Percentiles rank a stretch among this genome's conserved stretches.
phyloP scores from a whole-genome alignment of 2,329 filamentous ascomycete species.

The Trichophyton simii region DNA sequence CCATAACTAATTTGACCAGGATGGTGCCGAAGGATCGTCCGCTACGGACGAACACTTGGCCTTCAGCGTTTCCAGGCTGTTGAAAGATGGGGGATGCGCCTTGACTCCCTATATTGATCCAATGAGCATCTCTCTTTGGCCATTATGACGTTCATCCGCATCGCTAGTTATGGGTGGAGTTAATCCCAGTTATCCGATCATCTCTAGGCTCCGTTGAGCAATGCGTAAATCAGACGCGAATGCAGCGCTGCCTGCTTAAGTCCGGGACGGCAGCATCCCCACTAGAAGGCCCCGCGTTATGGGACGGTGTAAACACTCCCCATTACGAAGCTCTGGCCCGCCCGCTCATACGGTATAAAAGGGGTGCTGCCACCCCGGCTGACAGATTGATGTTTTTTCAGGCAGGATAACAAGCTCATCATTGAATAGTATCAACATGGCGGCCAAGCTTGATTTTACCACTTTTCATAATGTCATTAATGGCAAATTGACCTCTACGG shows the following conservation, averaged over 20 bases:
- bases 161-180: not conserved
- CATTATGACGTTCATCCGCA: not conserved
- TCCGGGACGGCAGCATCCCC: not conserved
- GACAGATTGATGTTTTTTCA: not conserved
- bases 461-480: conserved; percentile 43
- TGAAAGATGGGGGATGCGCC: too few species aligned
- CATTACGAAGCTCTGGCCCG: not conserved
- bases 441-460: conserved; percentile 8
- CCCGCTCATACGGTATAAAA: not conserved
- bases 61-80: too few species aligned
- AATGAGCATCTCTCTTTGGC: not conserved
- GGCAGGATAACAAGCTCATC: not conserved
- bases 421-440: conserved; percentile 3
- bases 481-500: conserved; percentile 35
- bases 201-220: not conserved
- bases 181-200: not conserved
- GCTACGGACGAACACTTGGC: too few species aligned
- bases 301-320: not conserved
- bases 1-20: too few species aligned
- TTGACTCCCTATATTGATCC: too few species aligned
- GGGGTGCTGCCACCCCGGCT: not conserved
- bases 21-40: too few species aligned
- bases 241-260: not conserved
- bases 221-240: not conserved
- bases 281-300: not conserved